phyloP scores from a whole-genome alignment of 371 early-diverging fungal genomes.

The Mucor circinelloides region DNA sequence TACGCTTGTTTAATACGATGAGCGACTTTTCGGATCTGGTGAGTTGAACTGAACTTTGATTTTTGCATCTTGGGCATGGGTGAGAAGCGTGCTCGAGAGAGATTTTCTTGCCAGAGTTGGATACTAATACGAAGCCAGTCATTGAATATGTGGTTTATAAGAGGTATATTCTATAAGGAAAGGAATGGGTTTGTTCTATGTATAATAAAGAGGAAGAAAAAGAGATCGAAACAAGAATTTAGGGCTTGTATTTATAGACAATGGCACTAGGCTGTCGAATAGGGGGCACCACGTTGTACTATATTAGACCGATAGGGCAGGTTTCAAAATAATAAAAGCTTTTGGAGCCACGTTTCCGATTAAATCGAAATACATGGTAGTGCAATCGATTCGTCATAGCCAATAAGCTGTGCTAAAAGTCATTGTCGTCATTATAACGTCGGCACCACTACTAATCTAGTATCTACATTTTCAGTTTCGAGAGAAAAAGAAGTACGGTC shows the following conservation, averaged over 20 bases:
- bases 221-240: background rate
- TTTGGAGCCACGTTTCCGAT: constrained; percentile 14
- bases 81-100: constrained; percentile 41
- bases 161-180: background rate
- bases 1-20: constrained; percentile 35
- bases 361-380: constrained; percentile 3
- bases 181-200: background rate
- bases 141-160: constrained; percentile 5
- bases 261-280: background rate
- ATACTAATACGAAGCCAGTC: constrained; percentile 29
- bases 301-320: constrained; percentile 5
- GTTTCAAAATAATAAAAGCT: constrained; percentile 18
- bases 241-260: background rate
- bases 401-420: background rate
- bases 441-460: background rate
- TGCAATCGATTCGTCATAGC: constrained; percentile 13
- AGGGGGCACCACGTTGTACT: background rate
- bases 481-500: background rate
- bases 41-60: constrained; percentile 35
- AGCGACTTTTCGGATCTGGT: constrained; percentile 40
- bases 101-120: constrained; percentile 38
- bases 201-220: background rate
- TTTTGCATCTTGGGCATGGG: constrained; percentile 40
- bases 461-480: background rate
- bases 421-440: constrained; percentile 2